A percentile compares a stretch with the other conserved stretches of the same genome.
phyloP scores from a whole-genome alignment of 805 yeast species.

The Zygosaccharomyces pseudorouxii region DNA sequence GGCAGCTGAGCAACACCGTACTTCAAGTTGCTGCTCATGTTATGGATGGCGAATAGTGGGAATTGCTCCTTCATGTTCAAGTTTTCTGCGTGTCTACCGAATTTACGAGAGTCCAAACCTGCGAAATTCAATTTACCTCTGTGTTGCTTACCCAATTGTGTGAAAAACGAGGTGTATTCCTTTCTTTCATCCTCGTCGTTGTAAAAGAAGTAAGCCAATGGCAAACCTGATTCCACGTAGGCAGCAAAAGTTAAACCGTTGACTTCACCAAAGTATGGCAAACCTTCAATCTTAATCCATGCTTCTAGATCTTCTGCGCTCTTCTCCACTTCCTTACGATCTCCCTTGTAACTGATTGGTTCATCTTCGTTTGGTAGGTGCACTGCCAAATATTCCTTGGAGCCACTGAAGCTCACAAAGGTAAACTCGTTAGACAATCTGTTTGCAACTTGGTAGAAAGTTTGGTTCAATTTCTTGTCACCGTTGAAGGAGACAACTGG shows the following conservation, averaged over 20 bases:
- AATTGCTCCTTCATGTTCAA: constrained; percentile 78
- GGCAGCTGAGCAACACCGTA: constrained; percentile 64
- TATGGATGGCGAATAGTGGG: constrained; percentile 90
- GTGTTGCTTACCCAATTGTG: constrained; percentile 62
- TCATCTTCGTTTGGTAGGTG: constrained; percentile 30
- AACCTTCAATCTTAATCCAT: constrained; percentile 30
- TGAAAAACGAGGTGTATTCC: constrained; percentile 47
- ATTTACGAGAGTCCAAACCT: constrained; percentile 75
- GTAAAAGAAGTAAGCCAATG: constrained; percentile 87
- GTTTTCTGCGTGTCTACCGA: constrained; percentile 81
- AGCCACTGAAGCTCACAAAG: constrained; percentile 47
- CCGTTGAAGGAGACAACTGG: constrained; percentile 56
- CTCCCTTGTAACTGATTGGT: constrained; percentile 33
- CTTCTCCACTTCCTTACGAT: constrained; percentile 19
- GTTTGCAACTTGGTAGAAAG: constrained; percentile 61
- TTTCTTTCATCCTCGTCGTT: constrained; percentile 61
- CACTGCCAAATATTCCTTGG: constrained; percentile 32
- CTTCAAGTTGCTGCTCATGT: constrained; percentile 61
- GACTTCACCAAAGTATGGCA: constrained; percentile 49
- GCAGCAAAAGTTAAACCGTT: constrained; percentile 70
- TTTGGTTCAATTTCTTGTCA: constrained; percentile 42
- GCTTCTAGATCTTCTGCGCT: constrained; percentile 47
- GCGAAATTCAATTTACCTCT: constrained; percentile 84
- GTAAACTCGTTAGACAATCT: constrained; percentile 55
- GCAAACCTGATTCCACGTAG: constrained; percentile 68